Percentiles rank a stretch among this genome's conserved stretches.
Evolutionary conservation across 805 yeast genomes (phyloP).

Genomic region (Candida peoriensis): DNA sequence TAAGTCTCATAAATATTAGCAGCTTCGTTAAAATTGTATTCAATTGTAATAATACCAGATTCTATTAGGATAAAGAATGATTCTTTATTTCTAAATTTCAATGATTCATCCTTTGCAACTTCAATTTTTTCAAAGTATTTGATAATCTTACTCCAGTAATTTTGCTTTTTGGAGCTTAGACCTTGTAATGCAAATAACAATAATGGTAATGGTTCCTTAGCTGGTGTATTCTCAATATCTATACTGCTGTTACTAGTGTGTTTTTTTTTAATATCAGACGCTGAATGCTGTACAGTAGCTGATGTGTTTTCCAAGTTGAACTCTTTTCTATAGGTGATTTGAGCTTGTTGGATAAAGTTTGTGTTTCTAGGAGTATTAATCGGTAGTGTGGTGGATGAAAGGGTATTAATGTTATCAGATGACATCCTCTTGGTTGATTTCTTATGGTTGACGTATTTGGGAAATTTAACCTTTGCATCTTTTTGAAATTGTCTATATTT

Average conservation of each 20-base stretch:
- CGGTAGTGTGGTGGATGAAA: conserved; percentile 11
- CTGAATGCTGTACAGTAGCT: not conserved
- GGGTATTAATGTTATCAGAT: too few species aligned
- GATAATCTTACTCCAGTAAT: conserved; percentile 62
- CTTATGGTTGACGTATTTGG: conserved; percentile 1
- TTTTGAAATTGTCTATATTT: conserved; percentile 31
- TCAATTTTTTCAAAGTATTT: conserved; percentile 49
- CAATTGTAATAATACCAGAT: conserved; percentile 47
- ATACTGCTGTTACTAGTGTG: too few species aligned
- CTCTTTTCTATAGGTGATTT: conserved; percentile 27
- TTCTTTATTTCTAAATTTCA: conserved; percentile 30
- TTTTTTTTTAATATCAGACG: conserved; percentile 9
- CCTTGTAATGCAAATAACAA: conserved; percentile 42
- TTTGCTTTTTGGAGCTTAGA: conserved; percentile 34
- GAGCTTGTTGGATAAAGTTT: conserved; percentile 36
- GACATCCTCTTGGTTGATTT: conserved; percentile 3
- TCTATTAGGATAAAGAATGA: conserved; percentile 53
- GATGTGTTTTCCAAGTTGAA: conserved; percentile 19
- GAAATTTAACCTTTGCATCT: conserved; percentile 1
- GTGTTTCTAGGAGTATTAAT: conserved; percentile 36
- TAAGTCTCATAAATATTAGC: conserved; percentile 37
- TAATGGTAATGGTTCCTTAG: conserved; percentile 37
- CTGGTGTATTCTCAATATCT: conserved; percentile 11
- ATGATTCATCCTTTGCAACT: conserved; percentile 48
- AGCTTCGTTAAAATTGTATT: conserved; percentile 37